Percentiles rank a stretch among this genome's conserved stretches.
phyloP scores from a whole-genome alignment of 495 filamentous ascomycete genomes.

The Hypoxylon trugodes region DNA sequence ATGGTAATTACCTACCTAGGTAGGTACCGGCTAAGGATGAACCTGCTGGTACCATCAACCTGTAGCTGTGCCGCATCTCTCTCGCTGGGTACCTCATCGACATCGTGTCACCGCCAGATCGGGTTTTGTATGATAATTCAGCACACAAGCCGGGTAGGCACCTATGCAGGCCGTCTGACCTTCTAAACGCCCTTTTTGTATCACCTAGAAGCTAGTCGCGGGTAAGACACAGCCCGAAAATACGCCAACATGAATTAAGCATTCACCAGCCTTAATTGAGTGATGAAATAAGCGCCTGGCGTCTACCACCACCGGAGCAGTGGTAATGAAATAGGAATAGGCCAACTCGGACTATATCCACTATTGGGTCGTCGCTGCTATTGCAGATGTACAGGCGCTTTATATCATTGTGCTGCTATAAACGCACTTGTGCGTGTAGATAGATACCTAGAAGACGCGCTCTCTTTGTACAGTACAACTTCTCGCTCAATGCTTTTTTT shows the following conservation, averaged over 20 bases:
- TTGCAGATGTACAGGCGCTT: not conserved
- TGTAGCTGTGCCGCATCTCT: too few relatives aligned
- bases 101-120: too few relatives aligned
- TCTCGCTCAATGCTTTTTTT: not conserved
- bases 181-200: not conserved
- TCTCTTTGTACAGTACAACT: conserved; percentile 3
- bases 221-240: not conserved
- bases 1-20: too few relatives aligned
- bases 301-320: too few relatives aligned
- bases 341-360: conserved; percentile 1
- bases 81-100: too few relatives aligned
- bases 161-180: too few relatives aligned
- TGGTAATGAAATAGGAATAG: too few relatives aligned
- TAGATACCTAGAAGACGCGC: not conserved
- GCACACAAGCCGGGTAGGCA: too few relatives aligned
- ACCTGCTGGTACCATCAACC: too few relatives aligned
- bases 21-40: too few relatives aligned
- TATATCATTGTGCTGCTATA: not conserved
- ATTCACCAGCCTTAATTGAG: not conserved
- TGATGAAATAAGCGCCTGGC: not conserved
- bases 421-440: not conserved
- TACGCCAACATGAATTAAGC: not conserved
- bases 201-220: not conserved
- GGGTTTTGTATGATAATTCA: too few relatives aligned
- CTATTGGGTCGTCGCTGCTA: not conserved